Conservation (phyloP, 257 asterid genomes). For the Mentha longifolia region DNA sequence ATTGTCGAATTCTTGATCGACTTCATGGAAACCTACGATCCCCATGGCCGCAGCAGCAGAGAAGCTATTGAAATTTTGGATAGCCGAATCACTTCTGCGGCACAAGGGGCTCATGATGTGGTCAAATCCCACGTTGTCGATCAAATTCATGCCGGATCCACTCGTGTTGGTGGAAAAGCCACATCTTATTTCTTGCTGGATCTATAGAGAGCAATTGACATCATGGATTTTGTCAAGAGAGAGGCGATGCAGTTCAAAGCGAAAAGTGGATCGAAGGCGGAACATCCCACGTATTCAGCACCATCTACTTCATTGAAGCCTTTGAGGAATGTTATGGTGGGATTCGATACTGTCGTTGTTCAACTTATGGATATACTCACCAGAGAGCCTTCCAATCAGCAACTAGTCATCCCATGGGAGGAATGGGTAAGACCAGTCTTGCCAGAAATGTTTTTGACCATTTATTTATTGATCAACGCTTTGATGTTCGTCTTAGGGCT, state of each 20-base stretch:
- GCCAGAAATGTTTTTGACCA: neutral
- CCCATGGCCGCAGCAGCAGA: neutral
- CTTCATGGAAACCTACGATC: neutral
- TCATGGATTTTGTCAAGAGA: constrained; percentile 1
- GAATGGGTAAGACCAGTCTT: neutral
- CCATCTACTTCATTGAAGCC: neutral
- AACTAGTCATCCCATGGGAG: neutral
- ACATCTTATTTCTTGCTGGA: neutral
- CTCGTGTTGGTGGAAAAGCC: too few relatives aligned
- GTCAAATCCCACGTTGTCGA: too few relatives aligned
- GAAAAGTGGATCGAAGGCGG: neutral
- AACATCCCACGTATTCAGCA: neutral
- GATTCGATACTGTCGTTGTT: neutral
- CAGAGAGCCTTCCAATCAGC: neutral
- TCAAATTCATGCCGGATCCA: neutral
- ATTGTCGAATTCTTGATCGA: neutral
- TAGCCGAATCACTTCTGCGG: neutral
- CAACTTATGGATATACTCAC: neutral
- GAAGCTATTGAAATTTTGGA: neutral
- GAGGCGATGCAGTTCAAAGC: neutral
- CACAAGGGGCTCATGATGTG: neutral
- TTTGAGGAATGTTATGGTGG: constrained; percentile 3
- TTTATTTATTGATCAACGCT: neutral
- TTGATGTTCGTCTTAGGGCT: neutral
- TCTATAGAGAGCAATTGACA: too few relatives aligned